Conservation (phyloP, 441 rosid genomes). For the Populus hybrid region DNA sequence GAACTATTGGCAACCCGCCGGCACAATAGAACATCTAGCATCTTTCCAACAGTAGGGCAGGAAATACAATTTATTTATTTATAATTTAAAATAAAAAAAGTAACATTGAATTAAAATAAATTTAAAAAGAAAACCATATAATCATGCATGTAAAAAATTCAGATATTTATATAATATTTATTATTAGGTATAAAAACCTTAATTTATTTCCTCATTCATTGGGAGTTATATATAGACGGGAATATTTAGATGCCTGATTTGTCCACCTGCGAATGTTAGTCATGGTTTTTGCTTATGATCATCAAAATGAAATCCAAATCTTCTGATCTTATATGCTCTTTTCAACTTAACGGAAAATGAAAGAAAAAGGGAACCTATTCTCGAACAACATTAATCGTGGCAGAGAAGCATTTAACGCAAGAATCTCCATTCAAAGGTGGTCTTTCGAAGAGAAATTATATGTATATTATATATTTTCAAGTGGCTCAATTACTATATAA, state of each 20-base stretch:
- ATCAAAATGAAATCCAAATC: conserved; percentile 7
- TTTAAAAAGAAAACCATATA: neutral
- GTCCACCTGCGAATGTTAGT: conserved; percentile 25
- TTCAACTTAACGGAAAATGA: conserved; percentile 7
- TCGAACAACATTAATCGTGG: conserved; percentile 33
- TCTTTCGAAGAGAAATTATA: conserved; percentile 8
- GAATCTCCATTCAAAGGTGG: conserved; percentile 26
- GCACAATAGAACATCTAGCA: neutral
- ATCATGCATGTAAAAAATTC: neutral
- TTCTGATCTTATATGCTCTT: neutral
- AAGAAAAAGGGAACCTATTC: conserved; percentile 37
- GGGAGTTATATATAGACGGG: conserved; percentile 28
- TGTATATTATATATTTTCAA: conserved; percentile 9
- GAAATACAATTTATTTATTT: neutral
- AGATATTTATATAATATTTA: neutral
- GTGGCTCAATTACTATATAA: conserved; percentile 26
- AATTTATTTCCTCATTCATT: conserved; percentile 25
- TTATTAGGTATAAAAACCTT: conserved; percentile 14
- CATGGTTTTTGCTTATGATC: neutral
- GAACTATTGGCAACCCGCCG: too few relatives aligned
- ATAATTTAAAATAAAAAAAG: too few relatives aligned
- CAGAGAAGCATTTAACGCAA: conserved; percentile 29
- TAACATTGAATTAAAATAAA: too few relatives aligned
- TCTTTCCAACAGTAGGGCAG: conserved; percentile 5
- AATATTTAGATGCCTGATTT: conserved; percentile 32